Evolutionary conservation across 257 asterid species (phyloP), one percentile per base, ranked within the genome.

Genomic region (Ilex asprella): DNA sequence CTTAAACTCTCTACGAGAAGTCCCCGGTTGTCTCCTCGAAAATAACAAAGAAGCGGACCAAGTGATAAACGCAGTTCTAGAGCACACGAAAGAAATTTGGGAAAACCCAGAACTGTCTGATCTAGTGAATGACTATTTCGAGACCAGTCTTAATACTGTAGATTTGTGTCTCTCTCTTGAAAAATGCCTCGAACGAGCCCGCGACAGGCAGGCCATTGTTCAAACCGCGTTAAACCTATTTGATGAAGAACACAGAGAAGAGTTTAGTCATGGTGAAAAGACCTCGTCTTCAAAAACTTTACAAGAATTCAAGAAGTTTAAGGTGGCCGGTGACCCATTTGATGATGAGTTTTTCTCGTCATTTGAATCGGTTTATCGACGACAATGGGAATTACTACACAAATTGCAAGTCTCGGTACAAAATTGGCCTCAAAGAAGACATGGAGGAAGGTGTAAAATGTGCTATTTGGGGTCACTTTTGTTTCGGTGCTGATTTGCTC

Each of bases 51-150:
- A 83, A 8, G 95, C n/a, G n/a, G n/a, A n/a, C n/a, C n/a, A n/a
- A 21, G 27, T 84, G 39, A 91, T 89, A n/a, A 65, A 64, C 59
- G 72, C 89, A 65, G 83, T 92, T 21, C 85, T 92, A 16, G 69
- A 74, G 31, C 75, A 78, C 73, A 80, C 85, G 49, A 75, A 64
- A 39, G 97, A 89, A 60, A 68, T 89, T 13, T 92, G 95, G 98
- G 82, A 86, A 41, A 77, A 83, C 29, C 67, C 67, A 5, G 86
- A 89, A 13, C 55, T 92, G 4, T 84, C 78, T 47, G 93, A 84
- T 70, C 83, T 92, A 62, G 98, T 92, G 60, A 79, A 92, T 60
- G 97, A 89, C 65, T 92, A 92, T 76, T 87, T 92, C 73, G 81
- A 78, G 9, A 84, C 72, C 73, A 92, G 98, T 60, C 85, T 83